Evolutionary conservation across 2,329 filamentous ascomycete species (phyloP).

Genomic region (Colletotrichum salicis): DNA sequence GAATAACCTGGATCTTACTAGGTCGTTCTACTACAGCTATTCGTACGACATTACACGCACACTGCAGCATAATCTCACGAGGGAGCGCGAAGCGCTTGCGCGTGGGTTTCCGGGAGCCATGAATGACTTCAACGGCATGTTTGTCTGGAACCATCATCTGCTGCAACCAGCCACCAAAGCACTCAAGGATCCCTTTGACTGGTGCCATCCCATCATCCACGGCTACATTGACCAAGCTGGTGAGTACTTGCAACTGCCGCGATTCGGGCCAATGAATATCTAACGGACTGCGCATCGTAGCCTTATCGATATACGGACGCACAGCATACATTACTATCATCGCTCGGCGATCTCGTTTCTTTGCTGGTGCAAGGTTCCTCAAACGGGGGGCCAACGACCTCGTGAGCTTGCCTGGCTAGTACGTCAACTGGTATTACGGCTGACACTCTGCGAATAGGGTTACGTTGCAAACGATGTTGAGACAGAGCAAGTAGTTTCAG

Average conservation of each 20-base stretch:
- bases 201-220: conserved; percentile 95
- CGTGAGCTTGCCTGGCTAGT: conserved; percentile 44
- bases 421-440: neutral
- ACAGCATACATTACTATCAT: conserved; percentile 94
- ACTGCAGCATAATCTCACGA: conserved; percentile 89
- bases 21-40: conserved; percentile 98
- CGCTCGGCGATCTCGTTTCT: conserved; percentile 89
- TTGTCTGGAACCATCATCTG: conserved; percentile 96
- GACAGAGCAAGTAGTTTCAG: conserved; percentile 97
- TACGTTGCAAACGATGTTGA: conserved; percentile 99
- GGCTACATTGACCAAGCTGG: conserved; percentile 93
- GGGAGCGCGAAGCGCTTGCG: conserved; percentile 77
- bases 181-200: conserved; percentile 87
- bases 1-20: conserved; percentile 88
- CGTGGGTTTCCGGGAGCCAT: conserved; percentile 64
- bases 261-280: neutral
- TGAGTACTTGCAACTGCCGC: conserved; percentile 37
- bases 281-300: conserved; percentile 45
- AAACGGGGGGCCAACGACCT: conserved; percentile 95
- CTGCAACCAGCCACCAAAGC: conserved; percentile 77
- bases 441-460: conserved; percentile 60
- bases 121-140: conserved; percentile 89
- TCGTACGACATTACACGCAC: conserved; percentile 96
- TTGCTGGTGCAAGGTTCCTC: conserved; percentile 92
- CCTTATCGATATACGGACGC: conserved; percentile 85